These are phyloP conservation scores for Colletotrichum sojae DNA, from an alignment of 2,329 filamentous ascomycete species.

Conservation along the genomic window DNA sequence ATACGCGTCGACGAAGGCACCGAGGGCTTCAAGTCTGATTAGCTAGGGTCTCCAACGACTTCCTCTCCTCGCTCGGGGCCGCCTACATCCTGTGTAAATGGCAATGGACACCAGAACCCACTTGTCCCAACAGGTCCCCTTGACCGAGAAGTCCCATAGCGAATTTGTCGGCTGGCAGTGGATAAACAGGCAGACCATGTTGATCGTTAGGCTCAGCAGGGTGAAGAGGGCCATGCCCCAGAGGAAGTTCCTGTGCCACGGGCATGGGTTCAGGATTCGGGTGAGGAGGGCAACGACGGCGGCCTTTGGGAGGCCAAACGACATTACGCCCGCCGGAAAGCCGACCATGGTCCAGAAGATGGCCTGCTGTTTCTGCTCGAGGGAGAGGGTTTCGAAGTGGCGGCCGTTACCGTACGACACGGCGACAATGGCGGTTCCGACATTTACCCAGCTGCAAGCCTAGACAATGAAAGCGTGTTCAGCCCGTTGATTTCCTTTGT, in stretches of 20 bases:
- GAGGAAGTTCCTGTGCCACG: conserved; percentile 51
- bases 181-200: conserved; percentile 57
- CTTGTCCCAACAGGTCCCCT: conserved; percentile 51
- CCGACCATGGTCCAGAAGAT: conserved; percentile 54
- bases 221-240: conserved; percentile 53
- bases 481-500: too few relatives aligned
- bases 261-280: conserved; percentile 54
- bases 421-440: conserved; percentile 51
- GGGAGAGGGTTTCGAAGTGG: conserved; percentile 51
- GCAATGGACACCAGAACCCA: conserved; percentile 56
- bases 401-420: conserved; percentile 56
- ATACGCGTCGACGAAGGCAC: conserved; percentile 57
- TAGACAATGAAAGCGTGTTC: conserved; percentile 31
- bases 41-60: not conserved
- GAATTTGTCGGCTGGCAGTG: conserved; percentile 57
- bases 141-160: conserved; percentile 55
- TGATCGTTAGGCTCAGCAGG: conserved; percentile 50
- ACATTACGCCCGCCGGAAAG: conserved; percentile 55
- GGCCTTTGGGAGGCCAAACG: conserved; percentile 58
- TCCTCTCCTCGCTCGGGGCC: not conserved
- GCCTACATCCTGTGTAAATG: conserved; percentile 56
- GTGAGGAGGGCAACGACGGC: conserved; percentile 56
- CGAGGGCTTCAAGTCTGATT: conserved; percentile 45
- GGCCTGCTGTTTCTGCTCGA: conserved; percentile 47
- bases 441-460: conserved; percentile 51